phyloP scores from a whole-genome alignment of 352 stramenopile genomes.

The Pythium sukuiense region DNA sequence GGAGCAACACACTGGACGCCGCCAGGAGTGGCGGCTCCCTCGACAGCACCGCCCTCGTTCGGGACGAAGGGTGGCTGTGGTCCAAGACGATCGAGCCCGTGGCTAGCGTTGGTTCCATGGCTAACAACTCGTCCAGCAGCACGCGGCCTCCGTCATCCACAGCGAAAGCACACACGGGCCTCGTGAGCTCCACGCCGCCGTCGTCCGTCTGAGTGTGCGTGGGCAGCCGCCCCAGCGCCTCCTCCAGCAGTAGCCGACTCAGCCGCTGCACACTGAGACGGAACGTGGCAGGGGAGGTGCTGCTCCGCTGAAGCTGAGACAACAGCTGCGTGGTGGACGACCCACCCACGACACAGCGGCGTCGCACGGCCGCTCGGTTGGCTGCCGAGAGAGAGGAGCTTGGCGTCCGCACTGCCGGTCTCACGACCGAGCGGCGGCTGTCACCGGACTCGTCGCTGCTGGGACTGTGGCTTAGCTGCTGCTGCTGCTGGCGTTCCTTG shows the following conservation, averaged over 20 bases:
- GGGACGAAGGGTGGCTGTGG: background rate
- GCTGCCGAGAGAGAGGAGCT: no score
- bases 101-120: background rate
- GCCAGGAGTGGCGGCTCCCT: background rate
- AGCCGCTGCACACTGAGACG: constrained; percentile 1
- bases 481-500: background rate
- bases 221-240: constrained; percentile 9
- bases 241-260: constrained; percentile 12
- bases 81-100: background rate
- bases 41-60: background rate
- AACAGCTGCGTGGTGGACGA: constrained; percentile 4
- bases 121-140: constrained; percentile 12
- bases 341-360: background rate
- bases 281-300: background rate
- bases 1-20: constrained; percentile 10
- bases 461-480: background rate
- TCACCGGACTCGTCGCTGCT: constrained; percentile 5
- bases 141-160: constrained; percentile 1
- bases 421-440: background rate
- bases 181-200: background rate
- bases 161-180: constrained; percentile 10
- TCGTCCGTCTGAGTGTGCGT: background rate
- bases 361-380: background rate
- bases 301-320: constrained; percentile 3
- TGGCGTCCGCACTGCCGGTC: background rate